phyloP scores from a whole-genome alignment of 371 early-diverging fungal genomes.

The Entomophthora muscae region DNA sequence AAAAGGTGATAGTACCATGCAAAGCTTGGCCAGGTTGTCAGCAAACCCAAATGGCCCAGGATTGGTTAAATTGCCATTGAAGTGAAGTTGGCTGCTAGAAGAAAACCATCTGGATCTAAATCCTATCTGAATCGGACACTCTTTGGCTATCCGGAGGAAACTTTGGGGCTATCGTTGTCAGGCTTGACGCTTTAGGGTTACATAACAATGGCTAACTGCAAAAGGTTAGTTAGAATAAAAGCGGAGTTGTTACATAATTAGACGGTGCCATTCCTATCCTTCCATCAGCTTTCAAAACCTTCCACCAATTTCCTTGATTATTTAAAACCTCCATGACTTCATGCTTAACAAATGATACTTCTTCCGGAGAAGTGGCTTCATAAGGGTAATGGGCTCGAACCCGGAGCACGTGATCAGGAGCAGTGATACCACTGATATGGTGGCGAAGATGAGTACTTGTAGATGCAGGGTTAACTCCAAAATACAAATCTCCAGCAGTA shows the following conservation, averaged over 20 bases:
- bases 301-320: conserved; percentile 93
- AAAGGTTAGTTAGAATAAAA: background rate
- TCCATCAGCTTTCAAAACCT: conserved; percentile 66
- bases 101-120: too few relatives aligned
- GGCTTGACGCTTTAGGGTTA: too few relatives aligned
- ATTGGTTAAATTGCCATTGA: too few relatives aligned
- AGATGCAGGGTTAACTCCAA: background rate
- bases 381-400: conserved; percentile 2
- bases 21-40: too few relatives aligned
- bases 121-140: too few relatives aligned
- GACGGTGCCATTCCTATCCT: conserved; percentile 78
- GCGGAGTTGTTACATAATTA: conserved; percentile 36
- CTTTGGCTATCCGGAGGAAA: too few relatives aligned
- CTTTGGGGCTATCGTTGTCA: too few relatives aligned
- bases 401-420: background rate
- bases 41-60: too few relatives aligned
- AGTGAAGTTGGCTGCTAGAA: too few relatives aligned
- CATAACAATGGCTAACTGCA: conserved; percentile 2
- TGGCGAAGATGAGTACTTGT: background rate
- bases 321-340: conserved; percentile 73
- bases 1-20: too few relatives aligned
- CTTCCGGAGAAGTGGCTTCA: conserved; percentile 58
- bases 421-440: background rate
- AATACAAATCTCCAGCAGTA: background rate
- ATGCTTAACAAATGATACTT: conserved; percentile 75